Conservation (phyloP, 2,329 filamentous ascomycete genomes). For the Parastagonospora avenae region DNA sequence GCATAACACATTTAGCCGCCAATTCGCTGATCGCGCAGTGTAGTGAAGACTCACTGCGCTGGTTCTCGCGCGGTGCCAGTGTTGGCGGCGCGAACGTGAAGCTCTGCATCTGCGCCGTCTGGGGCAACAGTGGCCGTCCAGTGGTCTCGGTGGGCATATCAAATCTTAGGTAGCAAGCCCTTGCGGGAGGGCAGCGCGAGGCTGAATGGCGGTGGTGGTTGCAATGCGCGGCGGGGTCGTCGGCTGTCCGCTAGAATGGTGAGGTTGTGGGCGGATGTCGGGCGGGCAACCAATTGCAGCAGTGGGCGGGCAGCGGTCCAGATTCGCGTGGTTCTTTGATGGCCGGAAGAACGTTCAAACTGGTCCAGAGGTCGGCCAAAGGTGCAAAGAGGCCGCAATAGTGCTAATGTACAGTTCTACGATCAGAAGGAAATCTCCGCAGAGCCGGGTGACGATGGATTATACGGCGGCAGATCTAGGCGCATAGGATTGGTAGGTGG, state of each 20-base stretch:
- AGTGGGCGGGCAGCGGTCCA: conserved; percentile 21
- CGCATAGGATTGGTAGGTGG: conserved; percentile 43
- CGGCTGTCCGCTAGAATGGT: conserved; percentile 32
- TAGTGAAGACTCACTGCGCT: conserved; percentile 71
- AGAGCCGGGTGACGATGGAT: conserved; percentile 39
- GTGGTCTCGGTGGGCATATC: conserved; percentile 68
- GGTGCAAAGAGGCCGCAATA: conserved; percentile 21
- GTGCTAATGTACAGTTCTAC: conserved; percentile 34
- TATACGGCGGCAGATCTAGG: conserved; percentile 45
- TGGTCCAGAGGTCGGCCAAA: conserved; percentile 16
- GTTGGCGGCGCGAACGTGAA: conserved; percentile 75
- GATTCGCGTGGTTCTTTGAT: conserved; percentile 23
- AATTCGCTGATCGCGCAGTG: background rate
- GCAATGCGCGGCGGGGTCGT: conserved; percentile 41
- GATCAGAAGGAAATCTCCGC: conserved; percentile 43
- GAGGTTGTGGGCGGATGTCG: conserved; percentile 28
- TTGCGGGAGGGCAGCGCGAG: conserved; percentile 9
- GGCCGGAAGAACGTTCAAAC: conserved; percentile 18
- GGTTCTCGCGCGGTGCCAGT: conserved; percentile 72
- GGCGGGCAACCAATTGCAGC: conserved; percentile 33
- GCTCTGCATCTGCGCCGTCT: conserved; percentile 72
- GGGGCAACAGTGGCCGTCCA: conserved; percentile 67
- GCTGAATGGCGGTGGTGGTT: conserved; percentile 22
- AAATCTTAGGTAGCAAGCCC: conserved; percentile 10
- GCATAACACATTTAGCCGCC: conserved; percentile 26